Evolutionary conservation across 2,329 filamentous ascomycete genomes (phyloP), one percentile per base, ranked within the genome.

Genomic region (Xylaria sp.): DNA sequence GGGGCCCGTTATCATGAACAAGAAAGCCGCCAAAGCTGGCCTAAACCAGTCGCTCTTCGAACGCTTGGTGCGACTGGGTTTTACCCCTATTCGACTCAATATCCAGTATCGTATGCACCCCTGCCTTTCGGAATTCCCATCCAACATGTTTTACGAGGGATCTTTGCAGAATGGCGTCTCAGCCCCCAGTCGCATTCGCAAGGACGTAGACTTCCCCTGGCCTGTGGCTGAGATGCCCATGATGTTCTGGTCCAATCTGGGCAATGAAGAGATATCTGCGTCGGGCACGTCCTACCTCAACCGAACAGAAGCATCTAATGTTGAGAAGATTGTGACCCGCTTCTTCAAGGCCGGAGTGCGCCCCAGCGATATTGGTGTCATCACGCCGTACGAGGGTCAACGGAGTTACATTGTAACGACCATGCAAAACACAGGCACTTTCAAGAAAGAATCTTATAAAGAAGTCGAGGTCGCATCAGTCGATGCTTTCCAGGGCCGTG

Each of bases 221-320:
- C 96, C 96, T 2, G 93, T 97, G 37, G 89, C 86, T 23, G 95
- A 98, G 79, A 94, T 91, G 75, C 96, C 96, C 2, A 99, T 99
- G 96, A 98, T 98, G 96, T 99, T 99, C 84, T 99, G 96, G 96
- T 97, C 94, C 32, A 99, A 99, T 79, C 85, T 98, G 65, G 96
- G 96, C 69, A 97, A 97, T 69, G 96, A 99, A 81, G 96, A 99
- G 81, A 99, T 99, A 60, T 98, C 95, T 7, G 96, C 96, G 0
- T 98, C 94, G 32, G 96, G 96, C 78, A 99, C 96, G 2, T 98
- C 95, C 2, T 99, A 99, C 78, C 91, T 99, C 74, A 99, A 99
- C 82, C 93, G 96, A 56, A 98, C 96, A 1, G 96, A 99, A 81
- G 94, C 96, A 3, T 92, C 94, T 56, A 98, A 98, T 73, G 96